Evolutionary conservation across 345 rosid genomes (phyloP), one percentile per base, ranked within the genome.

Genomic region (Citrus maxima): DNA sequence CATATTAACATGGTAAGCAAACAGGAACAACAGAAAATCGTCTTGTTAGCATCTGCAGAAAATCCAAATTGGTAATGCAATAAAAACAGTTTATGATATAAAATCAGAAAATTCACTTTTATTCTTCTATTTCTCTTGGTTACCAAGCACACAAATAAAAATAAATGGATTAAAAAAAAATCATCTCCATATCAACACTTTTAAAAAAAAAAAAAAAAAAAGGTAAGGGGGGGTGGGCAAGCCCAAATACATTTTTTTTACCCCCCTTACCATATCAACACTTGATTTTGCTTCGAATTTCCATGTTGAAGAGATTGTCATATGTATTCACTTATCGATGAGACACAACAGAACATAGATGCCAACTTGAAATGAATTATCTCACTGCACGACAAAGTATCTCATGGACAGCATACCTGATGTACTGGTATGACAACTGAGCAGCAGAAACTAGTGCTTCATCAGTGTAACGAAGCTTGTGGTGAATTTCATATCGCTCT

Each of bases 401-500:
- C 16, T 28, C 6, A 25, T 30, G 59, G 42, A 37, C 40, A 30
- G 60, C 76, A 71, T 61, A 91, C 99, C 99, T 97, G 87, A 97
- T 97, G 77, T 97, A 97, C 81, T 94, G 99, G 86, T 97, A 93
- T 49, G 99, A 93, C 85, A 97, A 82, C 62, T 88, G 95, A 0
- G 98, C 98, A 81, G 99, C 99, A 82, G 98, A 86, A 55, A 85
- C 85, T 81, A 97, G 80, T 62, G 98, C 86, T 21, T 97, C 99
- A 70, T 97, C 98, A 2, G 98, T 97, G 88, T 97, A 97, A 18
- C 90, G 91, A 32, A 97, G 98, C 85, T 97, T 97, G 89, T 94
- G 99, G 79, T 97, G 99, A 77, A 97, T 97, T 89, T 97, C 99
- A 67, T 97, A 94, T 58, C 97, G 90, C 82, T 97, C 98, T 19